Percentiles rank a stretch among this genome's conserved stretches.
phyloP scores from a whole-genome alignment of 257 asterid species.

The Haberlea rhodopensis region DNA sequence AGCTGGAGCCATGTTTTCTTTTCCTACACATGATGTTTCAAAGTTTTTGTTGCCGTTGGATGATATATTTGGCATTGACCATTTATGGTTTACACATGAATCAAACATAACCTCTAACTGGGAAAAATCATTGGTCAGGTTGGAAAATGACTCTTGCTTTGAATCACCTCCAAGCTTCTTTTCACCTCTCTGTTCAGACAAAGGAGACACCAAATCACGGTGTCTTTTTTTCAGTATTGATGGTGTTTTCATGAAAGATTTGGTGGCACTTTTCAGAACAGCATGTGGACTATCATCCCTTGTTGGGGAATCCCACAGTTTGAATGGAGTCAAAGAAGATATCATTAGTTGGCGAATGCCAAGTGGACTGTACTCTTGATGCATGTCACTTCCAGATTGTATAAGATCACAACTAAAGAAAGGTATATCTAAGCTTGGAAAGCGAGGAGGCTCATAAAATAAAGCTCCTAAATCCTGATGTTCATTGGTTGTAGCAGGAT shows the following conservation, averaged over 20 bases:
- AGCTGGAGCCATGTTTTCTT: constrained; percentile 57
- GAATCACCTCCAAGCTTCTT: constrained; percentile 58
- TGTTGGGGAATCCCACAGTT: constrained; percentile 91
- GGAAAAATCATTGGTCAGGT: constrained; percentile 50
- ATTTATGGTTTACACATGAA: constrained; percentile 39
- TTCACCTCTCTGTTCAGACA: constrained; percentile 75
- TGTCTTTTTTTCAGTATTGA: constrained; percentile 87
- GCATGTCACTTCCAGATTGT: constrained; percentile 69
- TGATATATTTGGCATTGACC: constrained; percentile 28
- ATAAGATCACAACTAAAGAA: constrained; percentile 88
- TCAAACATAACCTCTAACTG: constrained; percentile 59
- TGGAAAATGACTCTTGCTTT: constrained; percentile 45
- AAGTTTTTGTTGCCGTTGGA: constrained; percentile 29
- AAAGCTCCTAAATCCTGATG: constrained; percentile 59
- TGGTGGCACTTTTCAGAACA: constrained; percentile 84
- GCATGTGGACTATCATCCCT: constrained; percentile 76
- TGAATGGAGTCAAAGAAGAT: constrained; percentile 72
- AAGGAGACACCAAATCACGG: constrained; percentile 82
- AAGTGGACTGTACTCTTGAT: constrained; percentile 92
- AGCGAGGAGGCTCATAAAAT: constrained; percentile 91
- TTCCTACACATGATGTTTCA: constrained; percentile 38
- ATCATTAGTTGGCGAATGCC: constrained; percentile 94
- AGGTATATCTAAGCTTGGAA: constrained; percentile 85
- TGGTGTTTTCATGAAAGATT: constrained; percentile 71
- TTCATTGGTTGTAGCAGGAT: constrained; percentile 32